Base-by-base conservation (phyloP, 352 stramenopile species). In the Phytophthora hybrid region DNA sequence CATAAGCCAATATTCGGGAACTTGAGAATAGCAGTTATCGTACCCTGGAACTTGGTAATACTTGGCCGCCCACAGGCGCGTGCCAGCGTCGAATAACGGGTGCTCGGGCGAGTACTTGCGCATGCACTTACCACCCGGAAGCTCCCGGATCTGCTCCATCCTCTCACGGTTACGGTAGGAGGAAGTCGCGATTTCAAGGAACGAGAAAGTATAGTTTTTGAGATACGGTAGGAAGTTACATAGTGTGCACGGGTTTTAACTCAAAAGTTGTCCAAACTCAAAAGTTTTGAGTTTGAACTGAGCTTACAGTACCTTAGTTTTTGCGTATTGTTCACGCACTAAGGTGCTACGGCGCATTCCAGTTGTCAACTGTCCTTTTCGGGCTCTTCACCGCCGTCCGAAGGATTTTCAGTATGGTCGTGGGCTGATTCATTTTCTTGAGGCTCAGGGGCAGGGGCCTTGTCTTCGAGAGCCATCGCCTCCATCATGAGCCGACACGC, bases 71-170 rank as follows among this genome's bases (percentile, higher is more conserved):
- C 80, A 84, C 51, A 87, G 62, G 14, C 64, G 74, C 49, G 87
- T 85, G 5, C 81, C 83, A 19, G 76, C 63, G 11, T 79, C 73
- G 55, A 91, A 91, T 16, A 88, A 49, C 51, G 72, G 51, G 66
- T 88, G 78, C 34, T 88, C 80, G n/a, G 83, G 82, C 41, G 81
- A 87, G 69, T 83, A 85, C 32, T 74, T 74, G 29, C 83, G 83
- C 37, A 79, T 49, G 60, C 72, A 88, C 69, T 91, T 89, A 59
- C 83, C 83, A n/a, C 53, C 80, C 39, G 71, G 10, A 10, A 84
- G 57, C 67, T 77, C 68, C 37, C 56, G 51, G 44, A 75, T 19
- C 9, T 69, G 58, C 63, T 90, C 81, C 77, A 82, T 84, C 13
- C 19, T 21, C 47, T 61, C 34, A 10, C 29, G 29, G 29, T 31